These are phyloP conservation scores for Epicoccum nigrum DNA, from an alignment of 2,329 filamentous ascomycete genomes.

Conservation along the genomic window DNA sequence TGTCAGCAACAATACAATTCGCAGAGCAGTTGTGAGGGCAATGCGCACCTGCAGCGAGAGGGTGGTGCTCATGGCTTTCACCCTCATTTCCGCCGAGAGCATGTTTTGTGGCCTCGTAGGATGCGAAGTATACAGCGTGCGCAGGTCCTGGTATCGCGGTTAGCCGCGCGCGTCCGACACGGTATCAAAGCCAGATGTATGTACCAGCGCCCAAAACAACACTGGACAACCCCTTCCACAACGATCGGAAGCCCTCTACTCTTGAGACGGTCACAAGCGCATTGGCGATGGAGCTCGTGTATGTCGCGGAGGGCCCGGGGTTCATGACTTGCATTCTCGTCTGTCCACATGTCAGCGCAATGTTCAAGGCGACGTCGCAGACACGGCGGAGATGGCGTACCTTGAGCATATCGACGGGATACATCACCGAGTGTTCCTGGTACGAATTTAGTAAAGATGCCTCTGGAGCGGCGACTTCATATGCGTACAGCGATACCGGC, in stretches of 20 bases:
- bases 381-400: slow-evolving; percentile 57
- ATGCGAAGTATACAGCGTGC: slow-evolving; percentile 97
- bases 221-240: slow-evolving; percentile 97
- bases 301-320: slow-evolving; percentile 78
- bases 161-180: slow-evolving; percentile 22
- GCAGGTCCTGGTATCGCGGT: slow-evolving; percentile 73
- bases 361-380: background rate
- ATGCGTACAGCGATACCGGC: slow-evolving; percentile 86
- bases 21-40: background rate
- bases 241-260: slow-evolving; percentile 84
- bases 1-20: slow-evolving; percentile 42
- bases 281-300: slow-evolving; percentile 82
- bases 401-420: slow-evolving; percentile 97
- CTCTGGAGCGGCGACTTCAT: slow-evolving; percentile 18
- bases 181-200: slow-evolving; percentile 23
- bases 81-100: slow-evolving; percentile 89
- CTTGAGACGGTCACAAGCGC: slow-evolving; percentile 91
- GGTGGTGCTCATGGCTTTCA: slow-evolving; percentile 87
- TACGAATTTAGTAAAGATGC: slow-evolving; percentile 30
- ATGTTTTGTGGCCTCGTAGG: slow-evolving; percentile 97
- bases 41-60: slow-evolving; percentile 80
- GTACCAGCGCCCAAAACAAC: slow-evolving; percentile 91
- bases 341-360: slow-evolving; percentile 56
- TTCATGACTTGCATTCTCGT: slow-evolving; percentile 98
- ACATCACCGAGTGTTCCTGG: slow-evolving; percentile 98